Evolutionary conservation across 331 rosid species (phyloP).

Genomic region (Quercus lobata): DNA sequence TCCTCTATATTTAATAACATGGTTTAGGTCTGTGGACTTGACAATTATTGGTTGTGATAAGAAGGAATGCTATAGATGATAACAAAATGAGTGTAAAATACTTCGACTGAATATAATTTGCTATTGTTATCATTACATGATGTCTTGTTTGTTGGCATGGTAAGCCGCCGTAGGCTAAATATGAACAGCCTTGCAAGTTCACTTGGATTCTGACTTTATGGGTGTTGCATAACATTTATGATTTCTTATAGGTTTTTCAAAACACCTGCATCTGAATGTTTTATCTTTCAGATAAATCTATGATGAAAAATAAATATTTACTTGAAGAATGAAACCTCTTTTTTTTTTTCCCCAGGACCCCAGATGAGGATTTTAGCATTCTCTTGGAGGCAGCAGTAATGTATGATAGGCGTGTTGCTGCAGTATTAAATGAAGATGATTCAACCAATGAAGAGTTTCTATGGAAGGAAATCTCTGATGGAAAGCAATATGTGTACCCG

Average conservation of each 20-base stretch:
- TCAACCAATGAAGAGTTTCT: slow-evolving; percentile 64
- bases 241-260: too few relatives aligned
- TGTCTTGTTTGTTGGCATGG: neutral
- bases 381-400: slow-evolving; percentile 95
- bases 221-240: neutral
- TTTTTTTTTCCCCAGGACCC: slow-evolving; percentile 52
- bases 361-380: slow-evolving; percentile 88
- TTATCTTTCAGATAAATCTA: neutral
- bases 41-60: too few relatives aligned
- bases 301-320: neutral
- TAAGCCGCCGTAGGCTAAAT: neutral
- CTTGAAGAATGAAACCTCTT: slow-evolving; percentile 15
- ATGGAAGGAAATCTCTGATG: slow-evolving; percentile 67
- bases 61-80: neutral
- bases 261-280: neutral
- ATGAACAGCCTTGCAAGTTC: neutral
- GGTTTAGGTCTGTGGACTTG: too few relatives aligned
- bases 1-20: too few relatives aligned
- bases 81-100: neutral
- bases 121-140: neutral
- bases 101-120: neutral
- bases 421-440: slow-evolving; percentile 81
- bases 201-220: neutral
- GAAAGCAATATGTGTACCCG: slow-evolving; percentile 70
- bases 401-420: slow-evolving; percentile 97